These are phyloP conservation scores for Sugiyamaella pinicola DNA, from an alignment of 1,139 yeast genomes.

Conservation along the genomic window DNA sequence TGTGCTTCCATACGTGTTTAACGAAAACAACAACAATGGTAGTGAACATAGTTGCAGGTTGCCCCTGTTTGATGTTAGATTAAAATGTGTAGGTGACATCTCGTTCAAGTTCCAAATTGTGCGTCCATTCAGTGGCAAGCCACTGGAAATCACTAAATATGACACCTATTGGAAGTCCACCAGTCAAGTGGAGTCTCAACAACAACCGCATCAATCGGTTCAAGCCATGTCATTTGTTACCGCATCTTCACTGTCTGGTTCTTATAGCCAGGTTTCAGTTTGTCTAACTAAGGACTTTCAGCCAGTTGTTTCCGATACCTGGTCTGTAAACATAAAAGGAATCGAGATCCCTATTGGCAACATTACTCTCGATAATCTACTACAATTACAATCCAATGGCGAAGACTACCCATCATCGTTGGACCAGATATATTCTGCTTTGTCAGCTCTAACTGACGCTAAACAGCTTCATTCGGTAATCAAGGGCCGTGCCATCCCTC, in stretches of 20 bases:
- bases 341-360: slow-evolving; percentile 54
- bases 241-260: slow-evolving; percentile 86
- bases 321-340: slow-evolving; percentile 58
- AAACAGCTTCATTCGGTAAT: slow-evolving; percentile 40
- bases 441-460: slow-evolving; percentile 40
- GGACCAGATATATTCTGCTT: slow-evolving; percentile 32
- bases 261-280: slow-evolving; percentile 69
- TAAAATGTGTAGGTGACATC: slow-evolving; percentile 81
- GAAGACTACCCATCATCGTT: slow-evolving; percentile 3
- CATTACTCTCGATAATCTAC: slow-evolving; percentile 49
- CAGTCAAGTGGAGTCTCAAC: slow-evolving; percentile 45
- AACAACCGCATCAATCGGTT: slow-evolving; percentile 24
- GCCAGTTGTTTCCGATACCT: slow-evolving; percentile 76
- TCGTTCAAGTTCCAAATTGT: slow-evolving; percentile 79
- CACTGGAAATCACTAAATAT: slow-evolving; percentile 86
- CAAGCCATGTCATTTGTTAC: slow-evolving; percentile 75
- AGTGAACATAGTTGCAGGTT: slow-evolving; percentile 49
- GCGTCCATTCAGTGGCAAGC: slow-evolving; percentile 83
- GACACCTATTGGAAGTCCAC: slow-evolving; percentile 98
- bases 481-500: slow-evolving; percentile 56
- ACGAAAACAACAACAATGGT: slow-evolving; percentile 35
- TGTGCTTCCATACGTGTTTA: slow-evolving; percentile 61
- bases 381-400: slow-evolving; percentile 26
- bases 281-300: slow-evolving; percentile 81
- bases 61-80: slow-evolving; percentile 80